Evolutionary conservation across 176 grass and related monocot genomes (phyloP), one percentile per base, ranked within the genome.

Genomic region (Oryza glumipatula): DNA sequence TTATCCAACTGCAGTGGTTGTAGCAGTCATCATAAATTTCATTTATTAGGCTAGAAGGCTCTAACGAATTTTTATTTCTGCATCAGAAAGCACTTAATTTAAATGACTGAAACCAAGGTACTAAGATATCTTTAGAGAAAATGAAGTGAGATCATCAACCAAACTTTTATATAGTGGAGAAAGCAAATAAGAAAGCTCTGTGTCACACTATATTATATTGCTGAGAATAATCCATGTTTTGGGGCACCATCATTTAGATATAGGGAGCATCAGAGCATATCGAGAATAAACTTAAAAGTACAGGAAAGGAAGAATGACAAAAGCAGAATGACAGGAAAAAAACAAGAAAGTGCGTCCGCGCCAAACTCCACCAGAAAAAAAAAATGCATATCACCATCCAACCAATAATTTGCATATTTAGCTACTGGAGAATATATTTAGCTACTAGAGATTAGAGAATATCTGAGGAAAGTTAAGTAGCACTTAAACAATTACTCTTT

Each of bases 81-180:
- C 58, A 78, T 60, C 63, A 76, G 33, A 87, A 90, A 22, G 23
- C 12, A 47, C 69, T 79, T 32, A 68, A 15, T 45, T 45, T 30
- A 69, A 65, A 83, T 67, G 35, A 63, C 38, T 43, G 63, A 49
- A 35, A 83, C 30, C 0, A 46, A 79, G 13, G 54, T 0, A 1
- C 30, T 24, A 58, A 35, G 44, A 83, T 66, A 84, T 84, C 33
- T 41, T 91, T 84, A 48, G 16, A 72, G 78, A 70, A 22, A n/a
- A 68, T 66, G 70, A 76, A 84, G 76, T 76, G 52, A 35, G 52
- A 35, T 76, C 80, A 82, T 79, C n/a, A 77, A 83, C 23, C 54
- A 78, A 83, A 33, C 56, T 83, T 83, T 79, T 43, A 22, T 78
- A 56, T 43, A 78, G 68, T 83, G 22, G 33, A 22, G 7, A 66